Base-by-base conservation (phyloP, 2,329 filamentous ascomycete species). In the Botrytis paeoniae region DNA sequence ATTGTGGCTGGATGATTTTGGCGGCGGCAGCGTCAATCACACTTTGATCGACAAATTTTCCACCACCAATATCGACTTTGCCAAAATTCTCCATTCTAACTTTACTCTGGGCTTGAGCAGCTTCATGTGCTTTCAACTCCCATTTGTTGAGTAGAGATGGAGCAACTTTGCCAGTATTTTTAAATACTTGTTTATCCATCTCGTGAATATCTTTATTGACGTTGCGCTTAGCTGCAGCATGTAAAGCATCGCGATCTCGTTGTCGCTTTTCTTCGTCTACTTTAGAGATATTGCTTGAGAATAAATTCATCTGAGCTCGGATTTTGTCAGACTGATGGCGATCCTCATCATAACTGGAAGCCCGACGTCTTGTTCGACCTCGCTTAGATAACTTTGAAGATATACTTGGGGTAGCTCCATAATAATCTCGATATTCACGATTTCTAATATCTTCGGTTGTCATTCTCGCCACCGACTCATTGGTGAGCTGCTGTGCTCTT, bases 221-320 rank as follows among this genome's bases (percentile, higher is more conserved):
- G 77, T 97, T 97, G 62, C 92, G 90, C 79, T 95, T 92, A 2
- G 95, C 95, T 4, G 90, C 90, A 16, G 92, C 92, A 76, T 97
- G 85, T 1, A 98, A 84, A 2, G 88, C 86, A 71, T 92, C 91
- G 20, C 93, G 91, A 77, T 97, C 95, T 61, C 88, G 86, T 73
- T 91, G 86, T 60, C 92, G 88, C 82, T 95, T 95, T 78, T 91
- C 89, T 71, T 87, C 86, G 78, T 96, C 93, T 1, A 94, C 88
- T 75, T 91, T 86, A 2, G 88, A 88, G 16, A 94, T 77, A 73
- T 89, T 89, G 76, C 85, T 89, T 64, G 90, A 92, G 79, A 97
- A 91, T 51, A 92, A 84, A 22, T 91, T 91, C 93, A 95, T 97
- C 78, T 97, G 92, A 54, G 88, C 86, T 57, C 91, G 89, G 69